Conservation (phyloP, 306 rosid species). For the Sesbania bispinosa region DNA sequence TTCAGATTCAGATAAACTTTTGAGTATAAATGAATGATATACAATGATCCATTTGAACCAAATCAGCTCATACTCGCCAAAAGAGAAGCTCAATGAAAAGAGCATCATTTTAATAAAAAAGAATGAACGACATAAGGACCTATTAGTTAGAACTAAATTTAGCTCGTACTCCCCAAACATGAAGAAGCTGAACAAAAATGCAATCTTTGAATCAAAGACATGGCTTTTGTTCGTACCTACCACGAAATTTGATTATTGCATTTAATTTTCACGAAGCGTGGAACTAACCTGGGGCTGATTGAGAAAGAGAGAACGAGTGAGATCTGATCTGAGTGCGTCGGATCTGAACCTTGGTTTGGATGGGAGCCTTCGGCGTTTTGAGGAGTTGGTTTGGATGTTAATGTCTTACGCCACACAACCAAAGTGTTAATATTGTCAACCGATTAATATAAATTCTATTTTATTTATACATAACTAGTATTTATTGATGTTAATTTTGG, state of each 20-base stretch:
- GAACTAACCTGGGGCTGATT: conserved; percentile 34
- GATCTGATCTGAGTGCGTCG: conserved; percentile 32
- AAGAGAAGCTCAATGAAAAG: conserved; percentile 3
- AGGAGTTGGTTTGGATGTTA: conserved; percentile 1
- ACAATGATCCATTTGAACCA: conserved; percentile 1
- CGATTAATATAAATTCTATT: not conserved
- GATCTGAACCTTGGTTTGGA: conserved; percentile 19
- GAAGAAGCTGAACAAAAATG: conserved; percentile 21
- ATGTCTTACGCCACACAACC: not conserved
- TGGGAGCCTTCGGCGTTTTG: not conserved
- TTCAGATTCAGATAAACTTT: not conserved
- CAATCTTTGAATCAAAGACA: not conserved
- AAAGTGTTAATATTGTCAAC: not conserved
- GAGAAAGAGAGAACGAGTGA: not conserved
- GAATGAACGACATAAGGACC: not conserved
- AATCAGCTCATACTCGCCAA: not conserved
- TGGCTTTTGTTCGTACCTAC: not conserved
- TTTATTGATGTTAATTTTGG: not conserved
- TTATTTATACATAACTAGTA: no score
- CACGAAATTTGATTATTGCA: not conserved
- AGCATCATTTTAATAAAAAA: not conserved
- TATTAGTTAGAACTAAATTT: not conserved
- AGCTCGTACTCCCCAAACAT: not conserved
- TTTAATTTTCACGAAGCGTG: not conserved
- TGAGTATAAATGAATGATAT: not conserved